A percentile compares a stretch with the other conserved stretches of the same genome.
Evolutionary conservation across 2,329 filamentous ascomycete species (phyloP).

Genomic region (Colletotrichum endophyticum): DNA sequence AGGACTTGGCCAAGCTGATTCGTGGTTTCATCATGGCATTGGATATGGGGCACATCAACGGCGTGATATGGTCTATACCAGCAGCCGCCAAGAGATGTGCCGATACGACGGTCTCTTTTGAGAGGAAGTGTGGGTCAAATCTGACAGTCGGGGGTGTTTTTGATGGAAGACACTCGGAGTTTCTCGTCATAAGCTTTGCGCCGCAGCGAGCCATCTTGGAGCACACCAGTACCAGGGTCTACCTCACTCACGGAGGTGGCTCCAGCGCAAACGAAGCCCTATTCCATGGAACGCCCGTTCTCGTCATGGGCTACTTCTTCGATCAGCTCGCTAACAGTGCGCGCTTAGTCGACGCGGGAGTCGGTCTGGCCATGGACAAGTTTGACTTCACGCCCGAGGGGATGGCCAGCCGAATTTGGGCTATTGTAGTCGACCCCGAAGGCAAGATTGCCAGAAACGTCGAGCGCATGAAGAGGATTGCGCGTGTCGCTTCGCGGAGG

Average conservation of each 20-base stretch:
- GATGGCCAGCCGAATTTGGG: constrained; percentile 31
- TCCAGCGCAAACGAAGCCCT: constrained; percentile 45
- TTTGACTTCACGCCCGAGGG: constrained; percentile 34
- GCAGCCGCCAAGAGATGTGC: not conserved
- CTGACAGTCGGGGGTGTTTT: constrained; percentile 29
- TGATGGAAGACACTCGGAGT: constrained; percentile 29
- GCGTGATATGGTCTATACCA: not conserved
- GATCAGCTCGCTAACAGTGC: constrained; percentile 45
- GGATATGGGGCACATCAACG: constrained; percentile 4
- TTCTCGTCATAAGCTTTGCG: constrained; percentile 37
- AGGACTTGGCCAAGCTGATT: constrained; percentile 36
- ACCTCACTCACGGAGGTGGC: constrained; percentile 45
- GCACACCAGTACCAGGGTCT: constrained; percentile 36
- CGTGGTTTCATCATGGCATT: constrained; percentile 28
- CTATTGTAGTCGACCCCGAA: constrained; percentile 31
- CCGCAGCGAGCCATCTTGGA: constrained; percentile 45
- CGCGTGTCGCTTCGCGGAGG: constrained; percentile 36
- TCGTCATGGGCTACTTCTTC: constrained; percentile 42
- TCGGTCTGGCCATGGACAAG: constrained; percentile 40
- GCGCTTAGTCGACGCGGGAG: constrained; percentile 37
- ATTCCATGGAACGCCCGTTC: constrained; percentile 41
- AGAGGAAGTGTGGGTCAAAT: not conserved
- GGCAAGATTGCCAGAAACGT: constrained; percentile 36
- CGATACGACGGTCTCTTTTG: not conserved
- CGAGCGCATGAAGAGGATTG: constrained; percentile 41